phyloP scores from a whole-genome alignment of 768 basidiomycete species.

The Artomyces pyxidatus region DNA sequence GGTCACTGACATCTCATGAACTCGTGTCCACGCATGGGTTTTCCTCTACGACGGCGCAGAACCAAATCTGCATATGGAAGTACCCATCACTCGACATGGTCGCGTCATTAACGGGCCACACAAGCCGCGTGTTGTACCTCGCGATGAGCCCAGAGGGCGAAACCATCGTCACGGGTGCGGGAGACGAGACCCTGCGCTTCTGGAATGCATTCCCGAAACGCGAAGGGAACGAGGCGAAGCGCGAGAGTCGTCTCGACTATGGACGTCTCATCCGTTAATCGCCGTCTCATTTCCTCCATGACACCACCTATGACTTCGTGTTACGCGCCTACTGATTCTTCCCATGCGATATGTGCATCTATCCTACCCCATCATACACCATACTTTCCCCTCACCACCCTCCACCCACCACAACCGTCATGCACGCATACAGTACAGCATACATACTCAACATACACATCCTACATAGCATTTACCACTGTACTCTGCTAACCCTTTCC shows the following conservation, averaged over 20 bases:
- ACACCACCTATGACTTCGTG: too few relatives aligned
- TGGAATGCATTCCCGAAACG: constrained; percentile 95
- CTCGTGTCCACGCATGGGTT: constrained; percentile 98
- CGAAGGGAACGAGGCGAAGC: constrained; percentile 33
- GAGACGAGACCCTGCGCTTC: constrained; percentile 93
- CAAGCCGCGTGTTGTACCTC: constrained; percentile 91
- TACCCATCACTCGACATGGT: constrained; percentile 94
- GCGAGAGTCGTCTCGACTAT: constrained; percentile 37
- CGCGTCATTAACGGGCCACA: constrained; percentile 89
- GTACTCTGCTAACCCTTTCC: too few relatives aligned
- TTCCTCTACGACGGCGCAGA: constrained; percentile 87
- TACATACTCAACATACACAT: too few relatives aligned
- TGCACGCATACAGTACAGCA: too few relatives aligned
- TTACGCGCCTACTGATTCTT: too few relatives aligned
- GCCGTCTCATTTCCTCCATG: too few relatives aligned
- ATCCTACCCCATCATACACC: too few relatives aligned
- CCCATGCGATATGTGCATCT: too few relatives aligned
- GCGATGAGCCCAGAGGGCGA: constrained; percentile 97
- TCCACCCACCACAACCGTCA: too few relatives aligned
- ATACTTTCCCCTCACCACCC: too few relatives aligned
- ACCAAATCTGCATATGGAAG: constrained; percentile 94
- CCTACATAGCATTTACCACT: too few relatives aligned
- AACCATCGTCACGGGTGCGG: constrained; percentile 96
- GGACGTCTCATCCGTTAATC: constrained; percentile 31
- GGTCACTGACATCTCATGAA: constrained; percentile 93